Conservation (phyloP, 169 alveolate species). For the Plasmodium inui region DNA sequence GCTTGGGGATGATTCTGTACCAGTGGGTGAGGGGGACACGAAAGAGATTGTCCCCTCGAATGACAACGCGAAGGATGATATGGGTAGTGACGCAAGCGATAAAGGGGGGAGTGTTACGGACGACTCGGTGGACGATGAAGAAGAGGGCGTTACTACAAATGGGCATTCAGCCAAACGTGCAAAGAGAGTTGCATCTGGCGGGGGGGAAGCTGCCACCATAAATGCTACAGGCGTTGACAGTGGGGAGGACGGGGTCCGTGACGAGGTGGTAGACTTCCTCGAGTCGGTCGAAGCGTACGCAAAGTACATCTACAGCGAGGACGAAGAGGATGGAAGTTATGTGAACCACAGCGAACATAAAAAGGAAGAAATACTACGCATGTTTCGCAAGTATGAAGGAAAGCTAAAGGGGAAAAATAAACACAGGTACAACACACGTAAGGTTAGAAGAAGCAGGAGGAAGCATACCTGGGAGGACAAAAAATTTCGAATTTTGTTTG, state of each 20-base stretch:
- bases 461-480: background rate
- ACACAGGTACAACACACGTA: background rate
- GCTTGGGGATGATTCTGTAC: background rate
- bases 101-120: background rate
- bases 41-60: background rate
- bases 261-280: background rate
- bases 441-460: background rate
- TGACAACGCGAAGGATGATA: background rate
- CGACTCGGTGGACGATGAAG: background rate
- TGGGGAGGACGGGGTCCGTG: background rate
- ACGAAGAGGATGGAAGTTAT: conserved; percentile 13
- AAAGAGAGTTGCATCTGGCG: background rate
- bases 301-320: conserved; percentile 40
- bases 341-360: conserved; percentile 22
- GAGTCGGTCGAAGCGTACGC: conserved; percentile 16
- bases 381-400: conserved; percentile 54
- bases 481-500: conserved; percentile 32
- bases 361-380: conserved; percentile 49
- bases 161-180: background rate
- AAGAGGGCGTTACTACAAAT: background rate
- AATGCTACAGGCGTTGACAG: background rate
- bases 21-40: background rate
- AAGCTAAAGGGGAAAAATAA: conserved; percentile 14
- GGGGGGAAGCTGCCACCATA: background rate
- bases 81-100: background rate